Evolutionary conservation across 1,139 yeast species (phyloP), one percentile per base, ranked within the genome.

Genomic region (Waltiozyma solani): DNA sequence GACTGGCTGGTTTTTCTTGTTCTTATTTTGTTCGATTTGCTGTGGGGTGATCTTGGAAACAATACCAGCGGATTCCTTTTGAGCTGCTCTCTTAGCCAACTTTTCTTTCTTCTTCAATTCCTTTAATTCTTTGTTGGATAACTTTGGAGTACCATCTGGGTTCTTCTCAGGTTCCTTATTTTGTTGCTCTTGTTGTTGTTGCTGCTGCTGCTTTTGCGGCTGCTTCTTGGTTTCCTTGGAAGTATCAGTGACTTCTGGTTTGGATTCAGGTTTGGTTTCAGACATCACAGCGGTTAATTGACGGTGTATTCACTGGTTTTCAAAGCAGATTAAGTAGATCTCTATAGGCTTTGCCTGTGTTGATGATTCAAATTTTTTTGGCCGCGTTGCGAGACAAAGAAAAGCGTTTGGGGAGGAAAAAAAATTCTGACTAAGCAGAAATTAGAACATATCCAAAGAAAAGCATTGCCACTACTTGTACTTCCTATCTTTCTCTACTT

Each of bases 71-170:
- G 74, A 75, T 46, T 65, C 72, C 51, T 76, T 78, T 47, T 76
- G 70, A 3, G 74, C 79, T 7, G 89, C 89, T 58, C 96, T 69
- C 58, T 85, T 84, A 35, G 91, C 94, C 7, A 94, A 91, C 60
- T 89, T 89, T 53, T 87, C 95, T 52, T 77, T 75, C 67, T 87
- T 86, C 58, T 86, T 85, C 58, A 79, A 63, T 52, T 87, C 96
- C 57, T 89, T 89, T 47, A 87, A 68, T 56, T 87, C 95, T 53
- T 86, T 87, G 50, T 86, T 84, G 10, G 86, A 65, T 36, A 82
- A 72, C 42, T 64, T 58, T 13, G 38, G 35, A 22, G 42, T 38
- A 14, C 27, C 41, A 18, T 20, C 35, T 12, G 31, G 17, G 17
- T 27, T 27, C 31, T 27, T 27, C 17, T 15, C 31, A 9, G 19